Evolutionary conservation across 2,329 filamentous ascomycete species (phyloP).

Genomic region (Trichoderma harzianum): DNA sequence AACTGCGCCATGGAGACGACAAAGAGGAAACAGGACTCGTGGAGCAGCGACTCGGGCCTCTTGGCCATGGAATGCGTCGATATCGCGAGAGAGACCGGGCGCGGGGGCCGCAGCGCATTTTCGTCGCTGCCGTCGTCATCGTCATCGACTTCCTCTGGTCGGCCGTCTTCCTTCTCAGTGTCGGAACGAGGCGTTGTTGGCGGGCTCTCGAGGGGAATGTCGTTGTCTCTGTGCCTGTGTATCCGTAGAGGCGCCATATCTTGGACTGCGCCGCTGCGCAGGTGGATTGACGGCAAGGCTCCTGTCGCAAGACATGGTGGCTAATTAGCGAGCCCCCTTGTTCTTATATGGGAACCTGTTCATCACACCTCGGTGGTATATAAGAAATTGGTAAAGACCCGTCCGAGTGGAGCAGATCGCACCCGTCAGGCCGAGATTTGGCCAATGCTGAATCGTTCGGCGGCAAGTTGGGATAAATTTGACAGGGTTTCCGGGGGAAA

Average conservation of each 20-base stretch:
- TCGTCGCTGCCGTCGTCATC: not conserved
- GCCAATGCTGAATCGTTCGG: not conserved
- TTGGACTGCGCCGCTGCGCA: not conserved
- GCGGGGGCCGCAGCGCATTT: not conserved
- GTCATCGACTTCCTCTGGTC: not conserved
- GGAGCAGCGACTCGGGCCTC: constrained; percentile 2
- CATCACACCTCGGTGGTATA: not conserved
- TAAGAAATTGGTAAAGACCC: constrained; percentile 8
- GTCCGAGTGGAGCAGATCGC: not conserved
- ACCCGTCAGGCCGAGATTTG: not conserved
- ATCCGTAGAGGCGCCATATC: not conserved
- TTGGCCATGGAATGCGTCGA: constrained; percentile 8
- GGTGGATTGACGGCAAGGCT: not conserved
- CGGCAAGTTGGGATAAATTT: not conserved
- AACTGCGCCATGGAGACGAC: constrained; percentile 10
- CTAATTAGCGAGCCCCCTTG: constrained; percentile 2
- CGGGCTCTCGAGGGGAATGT: not conserved
- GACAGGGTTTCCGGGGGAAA: not conserved
- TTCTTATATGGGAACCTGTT: not conserved
- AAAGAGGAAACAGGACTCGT: constrained; percentile 8
- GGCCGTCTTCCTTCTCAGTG: not conserved
- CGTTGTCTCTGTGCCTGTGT: not conserved
- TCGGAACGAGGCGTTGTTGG: not conserved
- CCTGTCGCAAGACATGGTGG: not conserved
- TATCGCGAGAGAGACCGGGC: not conserved